Conservation (phyloP, 331 rosid species). For the Arachis monticola region DNA sequence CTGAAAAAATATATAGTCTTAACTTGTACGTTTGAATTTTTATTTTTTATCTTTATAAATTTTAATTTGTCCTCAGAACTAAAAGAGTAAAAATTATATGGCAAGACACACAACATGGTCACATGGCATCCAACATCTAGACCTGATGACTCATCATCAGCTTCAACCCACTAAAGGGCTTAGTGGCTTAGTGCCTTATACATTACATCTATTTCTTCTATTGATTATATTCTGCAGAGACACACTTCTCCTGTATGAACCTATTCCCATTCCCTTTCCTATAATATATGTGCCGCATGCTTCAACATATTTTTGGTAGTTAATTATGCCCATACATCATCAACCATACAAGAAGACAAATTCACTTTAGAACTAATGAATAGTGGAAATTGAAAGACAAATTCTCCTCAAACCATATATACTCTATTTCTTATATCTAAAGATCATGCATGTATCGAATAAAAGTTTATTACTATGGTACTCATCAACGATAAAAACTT, state of each 20-base stretch:
- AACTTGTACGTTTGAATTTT: slow-evolving; percentile 31
- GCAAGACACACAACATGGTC: slow-evolving; percentile 41
- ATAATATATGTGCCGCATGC: slow-evolving; percentile 28
- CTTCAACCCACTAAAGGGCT: slow-evolving; percentile 51
- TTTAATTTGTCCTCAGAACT: too few species aligned
- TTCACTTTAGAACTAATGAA: not conserved
- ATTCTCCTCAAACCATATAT: not conserved
- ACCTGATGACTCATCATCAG: slow-evolving; percentile 50
- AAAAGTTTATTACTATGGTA: too few species aligned
- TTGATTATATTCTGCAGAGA: slow-evolving; percentile 24
- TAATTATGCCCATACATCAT: not conserved
- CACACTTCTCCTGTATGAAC: slow-evolving; percentile 19
- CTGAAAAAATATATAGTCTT: too few species aligned
- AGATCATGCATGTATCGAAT: too few species aligned
- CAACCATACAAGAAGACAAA: slow-evolving; percentile 3
- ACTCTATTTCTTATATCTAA: too few species aligned
- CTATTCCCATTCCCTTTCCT: slow-evolving; percentile 35
- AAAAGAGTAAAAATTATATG: too few species aligned
- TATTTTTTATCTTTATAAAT: slow-evolving; percentile 31
- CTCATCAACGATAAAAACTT: too few species aligned
- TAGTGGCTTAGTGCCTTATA: slow-evolving; percentile 27
- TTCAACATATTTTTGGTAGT: slow-evolving; percentile 32
- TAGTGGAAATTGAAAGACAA: not conserved
- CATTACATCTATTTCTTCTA: not conserved
- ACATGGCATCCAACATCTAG: slow-evolving; percentile 65